phyloP scores from a whole-genome alignment of 164 flowering plant genomes.

The Saururus chinensis region DNA sequence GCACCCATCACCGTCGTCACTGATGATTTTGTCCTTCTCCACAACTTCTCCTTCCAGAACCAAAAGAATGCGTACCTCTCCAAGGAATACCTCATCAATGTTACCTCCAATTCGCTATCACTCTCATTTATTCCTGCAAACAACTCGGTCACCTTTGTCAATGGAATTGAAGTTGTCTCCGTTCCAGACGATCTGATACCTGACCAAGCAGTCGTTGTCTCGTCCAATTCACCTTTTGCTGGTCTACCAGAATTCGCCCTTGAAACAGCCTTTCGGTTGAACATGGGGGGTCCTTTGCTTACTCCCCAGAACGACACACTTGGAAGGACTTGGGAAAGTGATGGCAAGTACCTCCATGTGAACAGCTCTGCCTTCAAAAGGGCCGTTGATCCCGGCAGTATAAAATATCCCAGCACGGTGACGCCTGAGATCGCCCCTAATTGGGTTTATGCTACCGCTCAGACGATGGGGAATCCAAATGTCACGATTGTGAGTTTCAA shows the following conservation, averaged over 20 bases:
- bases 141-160: slow-evolving; percentile 22
- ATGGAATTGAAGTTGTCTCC: slow-evolving; percentile 29
- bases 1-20: slow-evolving; percentile 19
- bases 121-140: slow-evolving; percentile 20
- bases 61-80: slow-evolving; percentile 17
- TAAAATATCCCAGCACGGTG: slow-evolving; percentile 26
- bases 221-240: slow-evolving; percentile 9
- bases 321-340: slow-evolving; percentile 32
- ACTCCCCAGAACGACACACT: slow-evolving; percentile 30
- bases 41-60: slow-evolving; percentile 18
- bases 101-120: slow-evolving; percentile 16
- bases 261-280: slow-evolving; percentile 26
- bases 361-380: slow-evolving; percentile 17
- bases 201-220: slow-evolving; percentile 14
- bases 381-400: slow-evolving; percentile 8
- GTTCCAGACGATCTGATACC: slow-evolving; percentile 24
- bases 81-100: slow-evolving; percentile 25
- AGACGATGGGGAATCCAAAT: slow-evolving; percentile 52
- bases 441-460: slow-evolving; percentile 79
- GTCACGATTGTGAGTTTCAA: slow-evolving; percentile 52
- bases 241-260: slow-evolving; percentile 19
- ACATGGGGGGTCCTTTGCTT: slow-evolving; percentile 32
- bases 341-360: slow-evolving; percentile 22
- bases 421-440: slow-evolving; percentile 70
- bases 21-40: slow-evolving; percentile 19